Base-by-base conservation (phyloP, 306 rosid genomes). In the Myrica gale region DNA sequence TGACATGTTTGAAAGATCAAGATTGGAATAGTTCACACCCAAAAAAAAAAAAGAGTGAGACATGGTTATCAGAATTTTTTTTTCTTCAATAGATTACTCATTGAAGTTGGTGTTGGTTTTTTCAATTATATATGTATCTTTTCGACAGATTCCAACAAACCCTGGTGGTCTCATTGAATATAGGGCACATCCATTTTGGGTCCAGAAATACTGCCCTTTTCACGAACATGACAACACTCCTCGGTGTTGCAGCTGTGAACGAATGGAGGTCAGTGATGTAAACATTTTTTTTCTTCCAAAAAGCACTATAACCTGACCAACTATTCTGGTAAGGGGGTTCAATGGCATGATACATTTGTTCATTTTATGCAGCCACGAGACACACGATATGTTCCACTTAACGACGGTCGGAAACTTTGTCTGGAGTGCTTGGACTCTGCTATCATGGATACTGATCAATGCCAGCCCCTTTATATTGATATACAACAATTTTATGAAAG, bases 141-240 rank as follows among this genome's bases (percentile, higher is more conserved):
- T 85, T 88, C 48, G 84, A 85, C 98, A 96, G 98, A 96, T 96
- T 92, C 99, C 99, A 84, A 95, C 99, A 87, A 95, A 95, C 88
- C 89, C 78, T 90, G 93, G 91, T 88, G 99, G 99, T 90, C 99
- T 95, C 87, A 92, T 95, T 92, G 99, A 95, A 92, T 95, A 95
- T 89, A 95, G 99, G 97, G 99, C 99, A 81, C 99, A 95, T 87
- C 99, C 99, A 44, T 95, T 92, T 83, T 95, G 99, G 99, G 81
- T 87, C 81, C 99, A 95, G 78, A 93, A 95, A 81, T 95, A 95
- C 77, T 95, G 99, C 88, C 99, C 99, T 73, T 84, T 86, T 78
- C 99, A 95, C 48, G 99, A 95, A 84, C 96, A 89, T 46, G 99
- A 95, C 80, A 78, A 80, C 54, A 95, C 98, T 78, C 92, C 99